Evolutionary conservation across 345 rosid genomes (phyloP).

Genomic region (Citrus reticulata): DNA sequence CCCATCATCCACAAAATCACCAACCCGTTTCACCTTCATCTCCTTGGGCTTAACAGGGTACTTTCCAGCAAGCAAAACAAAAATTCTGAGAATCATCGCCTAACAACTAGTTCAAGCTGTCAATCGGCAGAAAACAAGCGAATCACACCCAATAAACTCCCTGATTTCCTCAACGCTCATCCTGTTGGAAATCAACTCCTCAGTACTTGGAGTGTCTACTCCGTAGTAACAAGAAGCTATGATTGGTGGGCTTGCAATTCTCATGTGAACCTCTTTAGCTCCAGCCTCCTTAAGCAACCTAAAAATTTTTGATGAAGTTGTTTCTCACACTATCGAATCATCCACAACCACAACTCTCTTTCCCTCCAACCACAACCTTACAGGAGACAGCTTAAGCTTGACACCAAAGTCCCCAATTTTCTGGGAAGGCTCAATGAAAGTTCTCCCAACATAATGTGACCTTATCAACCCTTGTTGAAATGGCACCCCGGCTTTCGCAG

Average conservation of each 20-base stretch:
- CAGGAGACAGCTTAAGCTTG: slow-evolving; percentile 90
- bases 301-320: slow-evolving; percentile 87
- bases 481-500: slow-evolving; percentile 77
- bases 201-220: no score
- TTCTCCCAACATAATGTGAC: slow-evolving; percentile 94
- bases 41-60: no score
- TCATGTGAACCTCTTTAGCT: slow-evolving; percentile 94
- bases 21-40: no score
- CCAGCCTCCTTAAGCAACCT: slow-evolving; percentile 84
- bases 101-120: no score
- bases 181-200: no score
- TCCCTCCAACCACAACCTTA: slow-evolving; percentile 57
- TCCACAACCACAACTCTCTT: slow-evolving; percentile 93
- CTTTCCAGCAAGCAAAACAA: no score
- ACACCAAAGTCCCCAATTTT: slow-evolving; percentile 96
- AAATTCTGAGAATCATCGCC: no score
- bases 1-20: no score
- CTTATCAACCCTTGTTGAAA: slow-evolving; percentile 89
- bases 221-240: slow-evolving; percentile 71
- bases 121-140: no score
- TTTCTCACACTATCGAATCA: slow-evolving; percentile 92
- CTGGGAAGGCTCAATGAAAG: slow-evolving; percentile 91
- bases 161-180: no score
- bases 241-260: slow-evolving; percentile 93
- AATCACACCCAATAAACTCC: no score